These are phyloP conservation scores for Fusarium sp. DNA, from an alignment of 2,329 filamentous ascomycete genomes.

Conservation along the genomic window DNA sequence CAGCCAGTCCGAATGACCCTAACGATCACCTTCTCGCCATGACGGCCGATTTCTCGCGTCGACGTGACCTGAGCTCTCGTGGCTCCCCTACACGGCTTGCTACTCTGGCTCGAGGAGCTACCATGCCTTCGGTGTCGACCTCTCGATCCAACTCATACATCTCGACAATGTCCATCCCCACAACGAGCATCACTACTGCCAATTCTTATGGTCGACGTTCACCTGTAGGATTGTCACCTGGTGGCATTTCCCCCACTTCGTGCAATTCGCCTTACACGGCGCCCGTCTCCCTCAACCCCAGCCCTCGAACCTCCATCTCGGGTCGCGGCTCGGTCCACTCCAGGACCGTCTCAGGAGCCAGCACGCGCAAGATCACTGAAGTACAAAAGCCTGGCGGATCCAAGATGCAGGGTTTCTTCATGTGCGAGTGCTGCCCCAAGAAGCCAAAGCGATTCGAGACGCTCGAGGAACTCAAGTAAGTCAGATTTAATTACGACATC, in stretches of 20 bases:
- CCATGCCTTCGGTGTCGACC: constrained; percentile 56
- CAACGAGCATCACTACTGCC: constrained; percentile 57
- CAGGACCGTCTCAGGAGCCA: constrained; percentile 60
- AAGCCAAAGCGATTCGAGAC: constrained; percentile 39
- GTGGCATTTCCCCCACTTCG: constrained; percentile 63
- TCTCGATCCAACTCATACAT: constrained; percentile 62
- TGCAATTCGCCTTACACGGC: constrained; percentile 63
- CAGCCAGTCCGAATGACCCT: constrained; percentile 64
- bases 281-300: constrained; percentile 61
- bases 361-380: constrained; percentile 64
- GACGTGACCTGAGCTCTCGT: constrained; percentile 62
- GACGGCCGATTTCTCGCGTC: constrained; percentile 59
- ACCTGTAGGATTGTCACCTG: constrained; percentile 58
- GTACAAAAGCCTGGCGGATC: constrained; percentile 58
- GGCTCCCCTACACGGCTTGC: constrained; percentile 65
- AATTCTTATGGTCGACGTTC: constrained; percentile 61
- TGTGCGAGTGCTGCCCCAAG: constrained; percentile 40
- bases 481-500: constrained; percentile 30
- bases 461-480: constrained; percentile 27
- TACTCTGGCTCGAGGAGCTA: constrained; percentile 57
- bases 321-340: constrained; percentile 56
- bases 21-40: constrained; percentile 54
- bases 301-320: constrained; percentile 60
- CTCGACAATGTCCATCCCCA: constrained; percentile 57
- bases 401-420: constrained; percentile 27